These are phyloP conservation scores for Gaeumannomyces sp. DNA, from an alignment of 2,329 filamentous ascomycete species.

Conservation along the genomic window DNA sequence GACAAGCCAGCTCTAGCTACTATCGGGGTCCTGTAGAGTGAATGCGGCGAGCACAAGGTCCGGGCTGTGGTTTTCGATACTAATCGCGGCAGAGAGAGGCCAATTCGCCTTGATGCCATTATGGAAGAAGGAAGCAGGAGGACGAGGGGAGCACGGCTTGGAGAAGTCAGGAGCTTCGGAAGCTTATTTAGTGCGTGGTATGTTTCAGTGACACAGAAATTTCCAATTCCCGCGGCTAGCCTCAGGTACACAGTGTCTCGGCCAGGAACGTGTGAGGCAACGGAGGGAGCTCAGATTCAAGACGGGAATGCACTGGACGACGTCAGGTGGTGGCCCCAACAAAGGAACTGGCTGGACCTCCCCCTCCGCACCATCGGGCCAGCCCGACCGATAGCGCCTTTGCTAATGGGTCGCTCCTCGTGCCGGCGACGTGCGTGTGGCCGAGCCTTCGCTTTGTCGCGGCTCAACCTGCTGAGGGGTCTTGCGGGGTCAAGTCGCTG, in stretches of 20 bases:
- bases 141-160: not conserved
- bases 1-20: not conserved
- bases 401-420: not conserved
- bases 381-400: not conserved
- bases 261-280: not conserved
- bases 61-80: not conserved
- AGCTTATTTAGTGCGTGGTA: not conserved
- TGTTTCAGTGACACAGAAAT: not conserved
- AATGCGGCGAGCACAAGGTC: not conserved
- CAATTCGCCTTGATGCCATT: constrained; percentile 17
- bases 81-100: constrained; percentile 2
- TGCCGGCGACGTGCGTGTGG: not conserved
- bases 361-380: not conserved
- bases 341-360: not conserved
- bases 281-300: too few relatives aligned
- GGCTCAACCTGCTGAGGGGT: constrained; percentile 16
- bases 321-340: too few relatives aligned
- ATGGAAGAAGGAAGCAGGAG: not conserved
- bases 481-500: constrained; percentile 13
- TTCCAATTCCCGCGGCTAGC: not conserved
- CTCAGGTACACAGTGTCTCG: constrained; percentile 1
- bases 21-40: not conserved
- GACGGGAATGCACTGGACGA: too few relatives aligned
- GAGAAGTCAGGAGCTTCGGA: not conserved
- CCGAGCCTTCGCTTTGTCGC: constrained; percentile 21